Base-by-base conservation (phyloP, 2,329 filamentous ascomycete genomes). In the Nannizziopsis arthrosporioides region DNA sequence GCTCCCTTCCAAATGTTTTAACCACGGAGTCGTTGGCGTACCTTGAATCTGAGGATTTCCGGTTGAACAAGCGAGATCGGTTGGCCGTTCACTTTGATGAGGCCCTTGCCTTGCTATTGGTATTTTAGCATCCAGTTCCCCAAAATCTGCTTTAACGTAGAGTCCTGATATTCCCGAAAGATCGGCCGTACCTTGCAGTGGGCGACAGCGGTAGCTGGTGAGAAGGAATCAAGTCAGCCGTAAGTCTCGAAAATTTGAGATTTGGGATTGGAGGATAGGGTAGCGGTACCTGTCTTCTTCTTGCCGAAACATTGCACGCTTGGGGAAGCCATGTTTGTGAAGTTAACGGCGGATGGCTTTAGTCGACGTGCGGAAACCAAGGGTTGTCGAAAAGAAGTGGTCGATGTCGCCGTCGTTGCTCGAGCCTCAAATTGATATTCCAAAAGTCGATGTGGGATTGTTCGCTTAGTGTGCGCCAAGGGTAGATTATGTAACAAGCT, bases 281-380 rank as follows among this genome's bases (percentile, higher is more conserved):
- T 27, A 27, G 7, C 22, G 4, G 57, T 65, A 74, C 72, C 72
- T 69, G 81, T 88, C 80, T 85, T 87, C 81, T 89, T 89, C 84
- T 95, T 95, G 83, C 89, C 89, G 85, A 96, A 95, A 85, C 88
- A 94, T 81, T 94, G 88, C 67, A 88, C 84, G 73, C 80, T 84
- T 75, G 85, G 82, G 66, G 81, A 75, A 73, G 84, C 82, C 81
- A 87, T 86, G 73, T 68, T 45, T 44, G 42, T 37, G 30, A 18
- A 44, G 32, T 19, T 9, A 12, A 38, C 19, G 56, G 59, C 55
- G 53, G 58, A 65, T 66, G 63, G 63, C 45, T 41, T 22, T 42
- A 62, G 59, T 64, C 59, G 62, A 63, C 59, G 61, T 62, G 62
- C 62, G 59, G 55, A 59, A 58, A 61, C 62, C 62, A 63, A 64